Evolutionary conservation across 2,329 filamentous ascomycete species (phyloP).

Genomic region (Aspergillus versicolor): DNA sequence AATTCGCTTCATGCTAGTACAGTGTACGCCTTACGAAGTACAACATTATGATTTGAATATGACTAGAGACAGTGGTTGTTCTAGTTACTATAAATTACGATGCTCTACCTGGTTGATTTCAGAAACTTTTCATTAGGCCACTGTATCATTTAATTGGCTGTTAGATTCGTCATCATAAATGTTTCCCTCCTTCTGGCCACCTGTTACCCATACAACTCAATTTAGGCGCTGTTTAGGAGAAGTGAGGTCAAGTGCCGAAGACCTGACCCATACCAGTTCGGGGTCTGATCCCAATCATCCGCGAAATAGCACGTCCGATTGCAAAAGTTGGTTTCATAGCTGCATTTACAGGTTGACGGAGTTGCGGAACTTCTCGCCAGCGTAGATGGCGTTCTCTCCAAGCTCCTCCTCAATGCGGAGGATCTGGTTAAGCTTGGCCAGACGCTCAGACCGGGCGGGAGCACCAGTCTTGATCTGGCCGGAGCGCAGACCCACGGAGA

Average conservation of each 20-base stretch:
- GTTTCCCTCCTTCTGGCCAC: slow-evolving; percentile 12
- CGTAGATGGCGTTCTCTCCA: slow-evolving; percentile 85
- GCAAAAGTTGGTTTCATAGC: slow-evolving; percentile 7
- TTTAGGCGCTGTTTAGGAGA: not conserved
- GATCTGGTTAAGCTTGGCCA: slow-evolving; percentile 99
- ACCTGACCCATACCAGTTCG: slow-evolving; percentile 7
- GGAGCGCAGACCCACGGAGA: slow-evolving; percentile 91
- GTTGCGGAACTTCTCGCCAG: slow-evolving; percentile 87
- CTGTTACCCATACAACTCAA: slow-evolving; percentile 5
- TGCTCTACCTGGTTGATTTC: not conserved
- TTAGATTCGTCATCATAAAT: slow-evolving; percentile 28
- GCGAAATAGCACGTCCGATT: not conserved
- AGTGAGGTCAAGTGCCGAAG: slow-evolving; percentile 8
- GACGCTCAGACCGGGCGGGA: slow-evolving; percentile 91
- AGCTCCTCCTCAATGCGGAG: slow-evolving; percentile 99
- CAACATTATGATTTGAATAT: not conserved
- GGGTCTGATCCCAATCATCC: slow-evolving; percentile 11
- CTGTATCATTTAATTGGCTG: slow-evolving; percentile 21
- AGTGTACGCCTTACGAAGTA: not conserved
- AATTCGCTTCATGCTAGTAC: not conserved
- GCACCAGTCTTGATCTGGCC: slow-evolving; percentile 99
- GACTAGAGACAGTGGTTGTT: not conserved
- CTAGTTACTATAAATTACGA: not conserved
- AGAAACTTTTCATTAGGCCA: slow-evolving; percentile 25
- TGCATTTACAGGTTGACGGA: slow-evolving; percentile 76